phyloP scores from a whole-genome alignment of 2,329 filamentous ascomycete species.

The Colletotrichum falcatum region DNA sequence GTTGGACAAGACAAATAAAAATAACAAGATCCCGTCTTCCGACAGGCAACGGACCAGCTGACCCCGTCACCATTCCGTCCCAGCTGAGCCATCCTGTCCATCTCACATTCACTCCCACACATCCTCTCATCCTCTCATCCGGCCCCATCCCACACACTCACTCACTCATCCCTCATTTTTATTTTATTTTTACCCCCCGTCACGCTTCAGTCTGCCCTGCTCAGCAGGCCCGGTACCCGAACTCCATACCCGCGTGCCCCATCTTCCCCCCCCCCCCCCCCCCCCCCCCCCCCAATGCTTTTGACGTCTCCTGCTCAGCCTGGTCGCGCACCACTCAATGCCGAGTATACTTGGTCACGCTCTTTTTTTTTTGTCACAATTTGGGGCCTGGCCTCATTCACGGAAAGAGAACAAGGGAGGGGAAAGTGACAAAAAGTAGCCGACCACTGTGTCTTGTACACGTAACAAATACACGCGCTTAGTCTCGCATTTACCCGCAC shows the following conservation, averaged over 20 bases:
- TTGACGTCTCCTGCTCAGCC: not conserved
- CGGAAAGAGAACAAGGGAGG: too few species aligned
- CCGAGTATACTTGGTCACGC: conserved; percentile 8
- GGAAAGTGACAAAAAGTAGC: not conserved
- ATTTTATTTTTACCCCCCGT: too few species aligned
- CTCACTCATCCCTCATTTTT: not conserved
- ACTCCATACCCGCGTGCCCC: conserved; percentile 8
- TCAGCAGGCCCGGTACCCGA: conserved; percentile 20
- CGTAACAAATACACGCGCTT: conserved; percentile 2
- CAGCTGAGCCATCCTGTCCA: conserved; percentile 7
- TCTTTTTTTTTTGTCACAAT: conserved; percentile 1
- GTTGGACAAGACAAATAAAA: not conserved
- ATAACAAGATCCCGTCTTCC: not conserved
- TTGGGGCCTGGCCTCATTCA: not conserved
- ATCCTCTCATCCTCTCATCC: not conserved
- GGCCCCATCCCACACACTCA: not conserved
- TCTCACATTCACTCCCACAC: not conserved
- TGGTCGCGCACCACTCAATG: conserved; percentile 3
- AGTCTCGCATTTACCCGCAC: not conserved
- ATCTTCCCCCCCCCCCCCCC: too few species aligned
- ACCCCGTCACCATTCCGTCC: conserved; percentile 19
- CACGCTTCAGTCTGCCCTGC: not conserved
- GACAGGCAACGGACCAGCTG: conserved; percentile 16
- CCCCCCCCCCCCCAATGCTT: too few species aligned
- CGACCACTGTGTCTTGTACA: conserved; percentile 4